These are phyloP conservation scores for Dicorynia guianensis DNA, from an alignment of 306 rosid species.

Conservation along the genomic window DNA sequence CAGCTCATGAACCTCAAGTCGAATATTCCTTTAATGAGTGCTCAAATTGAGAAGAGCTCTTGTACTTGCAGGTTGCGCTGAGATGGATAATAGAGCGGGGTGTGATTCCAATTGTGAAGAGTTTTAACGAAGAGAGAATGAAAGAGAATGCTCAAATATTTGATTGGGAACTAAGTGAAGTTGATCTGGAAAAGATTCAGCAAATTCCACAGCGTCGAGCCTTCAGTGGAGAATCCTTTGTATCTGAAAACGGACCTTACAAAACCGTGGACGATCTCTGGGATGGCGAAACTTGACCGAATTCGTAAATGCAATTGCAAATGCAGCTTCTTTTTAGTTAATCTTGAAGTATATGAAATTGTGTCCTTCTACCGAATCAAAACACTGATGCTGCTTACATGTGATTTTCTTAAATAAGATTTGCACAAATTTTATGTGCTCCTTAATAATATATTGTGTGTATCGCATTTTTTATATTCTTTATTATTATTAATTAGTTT, in stretches of 20 bases:
- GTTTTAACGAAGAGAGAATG: slow-evolving; percentile 63
- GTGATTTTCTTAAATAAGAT: no score
- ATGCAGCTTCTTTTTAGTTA: no score
- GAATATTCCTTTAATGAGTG: no score
- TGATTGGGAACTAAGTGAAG: slow-evolving; percentile 52
- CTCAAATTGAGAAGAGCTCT: no score
- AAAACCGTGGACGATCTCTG: slow-evolving; percentile 50
- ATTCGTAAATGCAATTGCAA: not conserved
- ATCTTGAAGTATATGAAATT: no score
- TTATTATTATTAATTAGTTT: no score
- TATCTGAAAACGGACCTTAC: slow-evolving; percentile 55
- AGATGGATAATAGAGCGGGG: slow-evolving; percentile 58
- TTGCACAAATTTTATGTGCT: no score
- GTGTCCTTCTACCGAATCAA: no score
- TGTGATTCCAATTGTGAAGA: slow-evolving; percentile 47
- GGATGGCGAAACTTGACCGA: slow-evolving; percentile 34
- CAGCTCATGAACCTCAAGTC: no score
- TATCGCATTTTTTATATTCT: no score
- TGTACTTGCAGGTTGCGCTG: slow-evolving; percentile 53
- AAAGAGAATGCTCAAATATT: slow-evolving; percentile 51
- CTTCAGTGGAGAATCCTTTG: slow-evolving; percentile 33
- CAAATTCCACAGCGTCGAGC: slow-evolving; percentile 50
- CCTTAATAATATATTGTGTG: no score
- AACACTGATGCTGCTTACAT: no score
- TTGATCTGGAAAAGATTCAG: slow-evolving; percentile 47